Base-by-base conservation (phyloP, 1,284 basidiomycete genomes). In the Phylloboletellus chloephorus region DNA sequence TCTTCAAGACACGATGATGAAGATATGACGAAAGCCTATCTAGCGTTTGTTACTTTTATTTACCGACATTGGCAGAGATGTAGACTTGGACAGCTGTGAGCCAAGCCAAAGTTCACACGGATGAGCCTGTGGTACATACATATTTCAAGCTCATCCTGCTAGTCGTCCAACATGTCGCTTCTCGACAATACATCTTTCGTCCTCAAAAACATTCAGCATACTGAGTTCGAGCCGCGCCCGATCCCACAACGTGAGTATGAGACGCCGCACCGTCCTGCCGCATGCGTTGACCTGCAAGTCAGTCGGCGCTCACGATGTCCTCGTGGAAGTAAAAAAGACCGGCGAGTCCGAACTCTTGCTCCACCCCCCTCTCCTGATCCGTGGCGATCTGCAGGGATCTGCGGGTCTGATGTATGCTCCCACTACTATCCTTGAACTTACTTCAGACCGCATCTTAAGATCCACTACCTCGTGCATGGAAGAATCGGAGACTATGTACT, bases 291-390 rank as follows among this genome's bases (percentile, higher is more conserved):
- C 34, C 22, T 47, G 15, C 38, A 32, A 44, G 11, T 21, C 54
- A 85, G 84, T 88, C 48, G 71, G 72, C 16, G 76, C 75, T 39
- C 73, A 87, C 54, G 86, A 96, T 55, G 91, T 94, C 31, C 78
- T 97, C 22, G 79, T 98, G 34, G 78, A 89, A 57, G 83, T 97
- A 36, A 92, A 92, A 67, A 93, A 95, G 67, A 93, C 91, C 16
- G 88, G 87, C 82, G 48, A 46, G 75, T 58, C 15, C 16, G 40
- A 23, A 24, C 20, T 16, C 26, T 28, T 41, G 11, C 19, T 26
- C 34, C 25, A 36, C 25, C 42, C 20, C 17, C 13, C 23, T 32
- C 43, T 43, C 38, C 13, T 49, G 24, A 50, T 52, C 31, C 31
- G 2, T 39, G 25, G 31, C 38, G 43, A 50, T 45, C 6, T 32